A percentile compares a stretch with the other conserved stretches of the same genome.
Conservation (phyloP, 176 grass and related monocot genomes). For the Zea luxurians region DNA sequence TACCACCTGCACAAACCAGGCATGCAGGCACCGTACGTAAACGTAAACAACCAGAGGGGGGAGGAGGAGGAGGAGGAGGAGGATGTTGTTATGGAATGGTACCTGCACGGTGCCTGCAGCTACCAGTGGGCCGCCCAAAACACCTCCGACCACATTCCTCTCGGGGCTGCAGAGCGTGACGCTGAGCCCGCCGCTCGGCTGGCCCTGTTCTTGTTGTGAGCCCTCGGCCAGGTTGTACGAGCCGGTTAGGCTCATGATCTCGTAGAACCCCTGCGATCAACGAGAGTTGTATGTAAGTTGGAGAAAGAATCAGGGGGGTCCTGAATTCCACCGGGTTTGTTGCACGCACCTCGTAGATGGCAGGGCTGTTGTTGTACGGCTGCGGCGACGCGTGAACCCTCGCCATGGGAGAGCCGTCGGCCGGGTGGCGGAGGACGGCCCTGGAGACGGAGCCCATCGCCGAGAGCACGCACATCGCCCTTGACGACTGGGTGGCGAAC, state of each 20-base stretch:
- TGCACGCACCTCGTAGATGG: constrained; percentile 48
- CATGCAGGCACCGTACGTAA: neutral
- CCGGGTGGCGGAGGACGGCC: constrained; percentile 57
- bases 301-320: neutral
- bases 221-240: constrained; percentile 64
- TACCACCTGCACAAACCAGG: constrained; percentile 47
- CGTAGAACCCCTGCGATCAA: constrained; percentile 57
- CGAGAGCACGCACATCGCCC: constrained; percentile 75
- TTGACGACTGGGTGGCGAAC: constrained; percentile 60
- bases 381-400: constrained; percentile 20
- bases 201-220: constrained; percentile 35
- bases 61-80: neutral
- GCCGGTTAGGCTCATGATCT: constrained; percentile 66
- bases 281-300: neutral
- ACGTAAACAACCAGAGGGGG: neutral
- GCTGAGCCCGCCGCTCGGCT: constrained; percentile 44
- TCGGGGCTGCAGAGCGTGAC: constrained; percentile 71
- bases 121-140: constrained; percentile 55
- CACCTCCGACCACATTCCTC: constrained; percentile 66
- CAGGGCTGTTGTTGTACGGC: constrained; percentile 38
- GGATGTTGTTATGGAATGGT: neutral
- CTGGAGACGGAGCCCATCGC: constrained; percentile 76
- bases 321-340: neutral
- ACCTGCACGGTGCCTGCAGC: constrained; percentile 76
- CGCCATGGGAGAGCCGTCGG: constrained; percentile 29